Evolutionary conservation across 306 rosid genomes (phyloP).

Genomic region (Cyclanthera cordifolia): DNA sequence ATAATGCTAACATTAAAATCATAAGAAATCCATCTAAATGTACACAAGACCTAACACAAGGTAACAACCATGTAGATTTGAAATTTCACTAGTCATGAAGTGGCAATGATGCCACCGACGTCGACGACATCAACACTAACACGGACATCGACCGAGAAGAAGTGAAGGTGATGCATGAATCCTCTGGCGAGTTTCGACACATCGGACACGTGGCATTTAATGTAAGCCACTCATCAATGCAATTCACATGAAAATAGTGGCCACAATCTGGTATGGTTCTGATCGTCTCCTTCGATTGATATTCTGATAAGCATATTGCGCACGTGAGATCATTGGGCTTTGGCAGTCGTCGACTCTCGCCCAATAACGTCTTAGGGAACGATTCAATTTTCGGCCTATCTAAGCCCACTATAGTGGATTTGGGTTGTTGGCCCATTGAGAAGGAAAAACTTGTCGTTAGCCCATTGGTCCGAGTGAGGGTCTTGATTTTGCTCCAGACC

Average conservation of each 20-base stretch:
- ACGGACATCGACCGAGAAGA: constrained; percentile 3
- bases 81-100: not conserved
- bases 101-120: constrained; percentile 9
- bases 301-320: constrained; percentile 55
- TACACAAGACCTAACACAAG: not conserved
- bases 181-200: constrained; percentile 43
- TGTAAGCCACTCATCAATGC: constrained; percentile 67
- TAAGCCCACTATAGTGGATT: constrained; percentile 28
- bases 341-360: constrained; percentile 41
- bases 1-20: not conserved
- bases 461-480: not conserved
- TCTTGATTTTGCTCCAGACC: constrained; percentile 18
- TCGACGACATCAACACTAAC: constrained; percentile 15
- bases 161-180: constrained; percentile 10
- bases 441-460: constrained; percentile 6
- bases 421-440: constrained; percentile 10
- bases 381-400: constrained; percentile 64
- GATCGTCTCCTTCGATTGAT: constrained; percentile 42
- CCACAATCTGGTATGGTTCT: constrained; percentile 58
- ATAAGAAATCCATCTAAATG: not conserved
- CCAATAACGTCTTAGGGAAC: constrained; percentile 39
- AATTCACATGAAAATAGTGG: constrained; percentile 52
- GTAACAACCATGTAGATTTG: not conserved
- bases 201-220: constrained; percentile 61
- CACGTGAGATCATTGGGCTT: constrained; percentile 41